A percentile compares a stretch with the other conserved stretches of the same genome.
phyloP scores from a whole-genome alignment of 768 basidiomycete genomes.

The Dacryopinax primogenitus region DNA sequence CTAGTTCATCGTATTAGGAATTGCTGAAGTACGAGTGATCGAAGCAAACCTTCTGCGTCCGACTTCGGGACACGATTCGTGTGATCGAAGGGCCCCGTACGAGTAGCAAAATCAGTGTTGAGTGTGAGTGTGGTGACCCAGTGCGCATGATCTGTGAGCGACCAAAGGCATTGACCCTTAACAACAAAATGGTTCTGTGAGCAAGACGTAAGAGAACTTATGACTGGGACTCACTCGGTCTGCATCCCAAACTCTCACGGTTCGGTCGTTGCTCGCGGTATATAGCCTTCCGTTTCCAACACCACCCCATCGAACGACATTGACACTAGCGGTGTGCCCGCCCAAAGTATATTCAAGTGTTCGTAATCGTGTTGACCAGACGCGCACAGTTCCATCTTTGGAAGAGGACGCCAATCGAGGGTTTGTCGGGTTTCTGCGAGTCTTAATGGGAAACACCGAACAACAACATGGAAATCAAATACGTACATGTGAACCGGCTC shows the following conservation, averaged over 20 bases:
- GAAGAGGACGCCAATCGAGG: constrained; percentile 90
- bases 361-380: constrained; percentile 72
- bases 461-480: neutral
- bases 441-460: no score
- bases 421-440: constrained; percentile 62
- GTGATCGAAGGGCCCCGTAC: constrained; percentile 92
- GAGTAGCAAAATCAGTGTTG: constrained; percentile 87
- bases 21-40: neutral
- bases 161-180: constrained; percentile 74
- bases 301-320: constrained; percentile 93
- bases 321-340: constrained; percentile 87
- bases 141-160: constrained; percentile 89
- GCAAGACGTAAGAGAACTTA: neutral
- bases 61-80: constrained; percentile 61
- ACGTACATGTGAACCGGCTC: constrained; percentile 86
- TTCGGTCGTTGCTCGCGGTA: constrained; percentile 88
- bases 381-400: constrained; percentile 90
- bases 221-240: constrained; percentile 40
- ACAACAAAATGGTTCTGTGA: neutral
- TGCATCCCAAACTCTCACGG: constrained; percentile 90
- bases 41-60: constrained; percentile 63
- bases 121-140: constrained; percentile 97
- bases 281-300: constrained; percentile 72
- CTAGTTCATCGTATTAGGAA: constrained; percentile 31
- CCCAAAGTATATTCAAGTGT: constrained; percentile 72